A percentile compares a stretch with the other conserved stretches of the same genome.
Conservation (phyloP, 2,329 filamentous ascomycete species). For the Simplicillium aogashimaense region DNA sequence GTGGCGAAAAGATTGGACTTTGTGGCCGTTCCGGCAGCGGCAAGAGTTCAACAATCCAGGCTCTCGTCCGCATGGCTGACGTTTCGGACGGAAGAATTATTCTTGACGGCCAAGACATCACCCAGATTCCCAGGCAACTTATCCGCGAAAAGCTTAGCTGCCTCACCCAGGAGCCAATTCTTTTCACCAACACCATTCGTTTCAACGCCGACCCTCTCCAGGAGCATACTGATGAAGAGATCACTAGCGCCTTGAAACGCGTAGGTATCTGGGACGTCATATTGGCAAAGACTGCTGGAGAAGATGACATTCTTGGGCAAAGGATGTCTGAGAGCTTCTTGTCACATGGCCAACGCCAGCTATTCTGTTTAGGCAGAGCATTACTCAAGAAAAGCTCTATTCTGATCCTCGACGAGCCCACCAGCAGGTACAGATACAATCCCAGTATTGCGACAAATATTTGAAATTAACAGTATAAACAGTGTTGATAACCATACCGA, state of each 20-base stretch:
- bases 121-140: conserved; percentile 13
- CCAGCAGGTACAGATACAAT: conserved; percentile 20
- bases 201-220: conserved; percentile 38
- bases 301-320: conserved; percentile 16
- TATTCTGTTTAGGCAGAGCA: conserved; percentile 21
- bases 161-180: conserved; percentile 42
- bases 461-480: conserved; percentile 3
- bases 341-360: conserved; percentile 21
- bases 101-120: conserved; percentile 33
- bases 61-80: conserved; percentile 38
- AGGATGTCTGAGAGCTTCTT: conserved; percentile 24
- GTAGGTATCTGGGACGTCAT: conserved; percentile 36
- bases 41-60: conserved; percentile 28
- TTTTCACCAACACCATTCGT: conserved; percentile 37
- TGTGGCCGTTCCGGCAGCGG: conserved; percentile 34
- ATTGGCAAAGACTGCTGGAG: conserved; percentile 23
- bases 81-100: conserved; percentile 29
- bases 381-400: conserved; percentile 16
- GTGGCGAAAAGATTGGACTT: conserved; percentile 27
- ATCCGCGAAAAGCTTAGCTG: conserved; percentile 27
- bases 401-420: conserved; percentile 27
- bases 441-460: not conserved
- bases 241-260: conserved; percentile 32
- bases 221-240: conserved; percentile 25
- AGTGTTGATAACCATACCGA: conserved; percentile 20